These are phyloP conservation scores for Mycena venus DNA, from an alignment of 768 basidiomycete species.

Conservation along the genomic window DNA sequence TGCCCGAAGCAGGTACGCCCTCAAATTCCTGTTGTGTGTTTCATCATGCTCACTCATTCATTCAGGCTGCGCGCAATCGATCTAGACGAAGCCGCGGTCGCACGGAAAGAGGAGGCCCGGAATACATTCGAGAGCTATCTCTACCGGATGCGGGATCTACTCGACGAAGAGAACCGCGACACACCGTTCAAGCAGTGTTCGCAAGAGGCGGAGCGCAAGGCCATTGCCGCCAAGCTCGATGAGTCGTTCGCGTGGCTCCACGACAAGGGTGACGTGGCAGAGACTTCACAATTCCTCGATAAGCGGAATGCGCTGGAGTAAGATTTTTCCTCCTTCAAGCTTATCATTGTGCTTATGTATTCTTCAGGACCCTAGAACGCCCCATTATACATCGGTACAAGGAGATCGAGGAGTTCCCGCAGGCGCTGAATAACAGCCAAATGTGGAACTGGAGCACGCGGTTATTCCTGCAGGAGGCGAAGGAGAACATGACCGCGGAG, in stretches of 20 bases:
- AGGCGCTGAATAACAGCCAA: constrained; percentile 84
- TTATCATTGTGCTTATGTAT: constrained; percentile 10
- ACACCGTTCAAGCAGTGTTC: constrained; percentile 92
- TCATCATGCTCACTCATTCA: neutral
- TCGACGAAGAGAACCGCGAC: constrained; percentile 73
- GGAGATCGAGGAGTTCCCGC: constrained; percentile 90
- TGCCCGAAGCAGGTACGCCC: constrained; percentile 78
- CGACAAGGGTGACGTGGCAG: constrained; percentile 86
- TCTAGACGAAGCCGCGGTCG: constrained; percentile 80
- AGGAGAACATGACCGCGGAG: constrained; percentile 78
- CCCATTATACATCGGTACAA: constrained; percentile 90
- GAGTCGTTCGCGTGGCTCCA: constrained; percentile 87
- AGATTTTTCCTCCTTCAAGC: constrained; percentile 46
- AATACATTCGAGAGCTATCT: constrained; percentile 94
- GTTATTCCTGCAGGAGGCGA: constrained; percentile 89
- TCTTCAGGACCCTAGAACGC: constrained; percentile 75
- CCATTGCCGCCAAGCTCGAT: constrained; percentile 76
- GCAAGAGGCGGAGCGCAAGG: constrained; percentile 74
- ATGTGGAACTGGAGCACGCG: constrained; percentile 91
- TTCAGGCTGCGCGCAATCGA: constrained; percentile 85
- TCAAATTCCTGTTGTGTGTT: neutral
- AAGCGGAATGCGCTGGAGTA: constrained; percentile 89
- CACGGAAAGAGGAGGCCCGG: constrained; percentile 87
- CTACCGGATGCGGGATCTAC: constrained; percentile 89
- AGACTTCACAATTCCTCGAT: constrained; percentile 78